These are phyloP conservation scores for Collariella sp. DNA, from an alignment of 495 filamentous ascomycete species.

Conservation along the genomic window DNA sequence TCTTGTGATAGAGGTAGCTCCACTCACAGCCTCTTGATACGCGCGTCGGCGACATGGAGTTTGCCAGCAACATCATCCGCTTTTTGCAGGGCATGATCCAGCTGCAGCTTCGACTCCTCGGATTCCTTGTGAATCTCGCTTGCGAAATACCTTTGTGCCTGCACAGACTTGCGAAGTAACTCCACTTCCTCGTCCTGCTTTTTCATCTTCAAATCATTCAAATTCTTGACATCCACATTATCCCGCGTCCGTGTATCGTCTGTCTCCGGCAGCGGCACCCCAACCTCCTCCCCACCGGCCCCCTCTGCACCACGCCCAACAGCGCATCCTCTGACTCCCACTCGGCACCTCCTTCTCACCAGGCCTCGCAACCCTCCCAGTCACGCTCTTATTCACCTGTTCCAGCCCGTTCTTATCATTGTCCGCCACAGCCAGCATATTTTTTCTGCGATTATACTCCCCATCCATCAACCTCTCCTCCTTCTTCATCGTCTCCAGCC, in stretches of 20 bases:
- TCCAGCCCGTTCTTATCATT: constrained; percentile 86
- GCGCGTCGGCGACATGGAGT: too few relatives aligned
- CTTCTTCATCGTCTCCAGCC: constrained; percentile 48
- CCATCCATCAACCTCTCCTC: constrained; percentile 60
- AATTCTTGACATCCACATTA: constrained; percentile 69
- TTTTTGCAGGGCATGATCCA: too few relatives aligned
- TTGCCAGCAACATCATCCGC: too few relatives aligned
- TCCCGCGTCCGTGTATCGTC: constrained; percentile 81
- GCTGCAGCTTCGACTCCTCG: too few relatives aligned
- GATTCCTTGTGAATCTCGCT: too few relatives aligned
- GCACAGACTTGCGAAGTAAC: too few relatives aligned
- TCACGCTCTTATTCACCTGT: constrained; percentile 64
- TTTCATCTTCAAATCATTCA: constrained; percentile 74
- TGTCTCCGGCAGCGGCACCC: constrained; percentile 69
- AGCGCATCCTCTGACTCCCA: constrained; percentile 30
- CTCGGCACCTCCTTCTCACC: constrained; percentile 18
- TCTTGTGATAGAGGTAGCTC: too few relatives aligned
- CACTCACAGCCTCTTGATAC: too few relatives aligned
- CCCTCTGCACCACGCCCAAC: constrained; percentile 17
- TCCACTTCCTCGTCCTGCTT: constrained; percentile 79
- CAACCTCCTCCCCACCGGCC: constrained; percentile 55
- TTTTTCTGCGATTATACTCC: constrained; percentile 73
- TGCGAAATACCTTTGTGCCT: too few relatives aligned
- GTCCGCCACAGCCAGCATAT: constrained; percentile 65
- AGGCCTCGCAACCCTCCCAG: constrained; percentile 19